These are phyloP conservation scores for Sonneratia caseolaris DNA, from an alignment of 345 rosid species.

Conservation along the genomic window DNA sequence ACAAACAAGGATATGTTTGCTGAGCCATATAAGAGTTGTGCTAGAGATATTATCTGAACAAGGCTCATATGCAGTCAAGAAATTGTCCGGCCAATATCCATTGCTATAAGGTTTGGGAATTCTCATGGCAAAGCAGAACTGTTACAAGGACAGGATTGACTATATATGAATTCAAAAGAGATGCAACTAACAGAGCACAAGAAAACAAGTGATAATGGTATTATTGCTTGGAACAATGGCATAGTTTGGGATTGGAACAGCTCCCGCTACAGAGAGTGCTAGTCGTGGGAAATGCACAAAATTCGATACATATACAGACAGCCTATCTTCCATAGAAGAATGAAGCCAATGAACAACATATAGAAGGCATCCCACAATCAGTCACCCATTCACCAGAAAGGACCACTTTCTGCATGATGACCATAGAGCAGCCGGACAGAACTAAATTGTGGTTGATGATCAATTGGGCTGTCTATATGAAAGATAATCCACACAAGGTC, in stretches of 20 bases:
- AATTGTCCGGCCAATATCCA: neutral
- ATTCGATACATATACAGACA: neutral
- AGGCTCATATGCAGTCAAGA: neutral
- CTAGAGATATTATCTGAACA: neutral
- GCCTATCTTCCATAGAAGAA: neutral
- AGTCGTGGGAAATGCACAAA: neutral
- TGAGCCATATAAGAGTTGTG: neutral
- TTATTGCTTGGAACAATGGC: too few species aligned
- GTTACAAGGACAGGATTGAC: neutral
- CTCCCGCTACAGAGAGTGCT: neutral
- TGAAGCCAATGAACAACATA: neutral
- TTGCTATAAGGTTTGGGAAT: neutral
- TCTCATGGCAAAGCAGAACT: neutral
- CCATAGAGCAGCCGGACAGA: too few species aligned
- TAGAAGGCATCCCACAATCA: neutral
- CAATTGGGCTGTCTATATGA: too few species aligned
- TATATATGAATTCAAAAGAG: neutral
- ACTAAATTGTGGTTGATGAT: too few species aligned
- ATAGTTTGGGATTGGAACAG: neutral
- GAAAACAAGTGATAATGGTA: neutral
- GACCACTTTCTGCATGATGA: neutral
- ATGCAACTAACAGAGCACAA: neutral
- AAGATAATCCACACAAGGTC: too few species aligned
- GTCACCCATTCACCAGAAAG: neutral
- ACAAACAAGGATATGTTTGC: neutral